Evolutionary conservation across 768 basidiomycete species (phyloP), one percentile per base, ranked within the genome.

Genomic region (Tylopilus rubrobrunneus): DNA sequence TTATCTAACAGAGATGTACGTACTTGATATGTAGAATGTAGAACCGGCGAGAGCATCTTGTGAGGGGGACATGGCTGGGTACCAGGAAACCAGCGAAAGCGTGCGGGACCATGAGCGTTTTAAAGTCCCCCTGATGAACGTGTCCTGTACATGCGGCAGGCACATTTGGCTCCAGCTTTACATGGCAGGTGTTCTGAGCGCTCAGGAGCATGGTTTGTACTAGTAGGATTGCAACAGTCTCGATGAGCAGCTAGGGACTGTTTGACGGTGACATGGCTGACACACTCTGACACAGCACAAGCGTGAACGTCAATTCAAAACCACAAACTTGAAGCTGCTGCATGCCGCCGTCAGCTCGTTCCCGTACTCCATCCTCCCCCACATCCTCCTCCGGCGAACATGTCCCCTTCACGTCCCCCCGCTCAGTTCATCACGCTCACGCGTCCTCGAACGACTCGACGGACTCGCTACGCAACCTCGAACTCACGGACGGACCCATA

Each of bases 401-500:
- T 17, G 34, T 49, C 7, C 52, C 52, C 41, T 45, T 61, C 31
- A 36, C 59, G 2, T 48, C 50, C 3, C 36, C 57, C 14, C 50
- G 27, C 21, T 5, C 9, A 31, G 12, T 39, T 12, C 64, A 48
- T 27, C 53, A 46, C 29, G 28, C 49, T 14, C 50, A 39, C 12
- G 49, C 28, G 25, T 29, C 40, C 4, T 55, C 56, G 41, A 55
- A 69, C 56, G 87, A 85, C 52, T 92, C 91, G 1, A 78, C 82
- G 27, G 83, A 85, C 50, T 90, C 89, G 15, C 73, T 95, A 51
- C 81, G 89, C 51, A 86, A 87, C 27, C 75, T 95, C 25, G 92
- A 95, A 70, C 73, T 91, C 49, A 79, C 84, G 0, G 83, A 89
- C 49, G 86, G 84, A 5, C 82, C 84, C 36, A 68, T 71, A 52